phyloP scores from a whole-genome alignment of 2,329 filamentous ascomycete species.

The Pseudogymnoascus sp. region DNA sequence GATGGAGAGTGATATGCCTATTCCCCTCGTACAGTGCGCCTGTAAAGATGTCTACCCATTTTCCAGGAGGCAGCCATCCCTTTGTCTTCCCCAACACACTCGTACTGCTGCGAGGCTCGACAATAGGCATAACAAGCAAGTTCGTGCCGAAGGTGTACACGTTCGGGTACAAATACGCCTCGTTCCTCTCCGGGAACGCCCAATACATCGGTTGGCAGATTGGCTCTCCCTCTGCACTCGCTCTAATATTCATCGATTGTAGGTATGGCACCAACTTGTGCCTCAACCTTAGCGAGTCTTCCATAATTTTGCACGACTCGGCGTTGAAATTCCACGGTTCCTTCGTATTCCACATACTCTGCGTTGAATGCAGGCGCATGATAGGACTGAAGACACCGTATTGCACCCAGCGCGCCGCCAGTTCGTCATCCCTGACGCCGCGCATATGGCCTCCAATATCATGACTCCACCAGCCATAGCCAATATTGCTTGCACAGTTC shows the following conservation, averaged over 20 bases:
- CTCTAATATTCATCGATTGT: slow-evolving; percentile 47
- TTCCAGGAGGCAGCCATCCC: slow-evolving; percentile 48
- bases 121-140: slow-evolving; percentile 49
- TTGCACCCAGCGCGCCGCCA: slow-evolving; percentile 47
- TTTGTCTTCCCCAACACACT: slow-evolving; percentile 41
- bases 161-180: slow-evolving; percentile 49
- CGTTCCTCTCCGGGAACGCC: slow-evolving; percentile 42
- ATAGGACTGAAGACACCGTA: slow-evolving; percentile 54
- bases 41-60: slow-evolving; percentile 50
- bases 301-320: slow-evolving; percentile 39
- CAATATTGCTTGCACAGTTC: slow-evolving; percentile 51
- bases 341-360: slow-evolving; percentile 50
- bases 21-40: slow-evolving; percentile 50
- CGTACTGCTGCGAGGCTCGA: slow-evolving; percentile 38
- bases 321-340: slow-evolving; percentile 52
- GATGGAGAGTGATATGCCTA: slow-evolving; percentile 43
- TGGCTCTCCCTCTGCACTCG: slow-evolving; percentile 38
- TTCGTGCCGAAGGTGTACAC: slow-evolving; percentile 52
- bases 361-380: slow-evolving; percentile 51
- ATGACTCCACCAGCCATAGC: slow-evolving; percentile 62
- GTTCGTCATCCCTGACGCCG: slow-evolving; percentile 49
- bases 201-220: slow-evolving; percentile 57
- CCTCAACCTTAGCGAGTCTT: slow-evolving; percentile 42
- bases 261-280: slow-evolving; percentile 54
- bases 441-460: slow-evolving; percentile 57